These are phyloP conservation scores for Thelonectria olida DNA, from an alignment of 2,329 filamentous ascomycete genomes.

Conservation along the genomic window DNA sequence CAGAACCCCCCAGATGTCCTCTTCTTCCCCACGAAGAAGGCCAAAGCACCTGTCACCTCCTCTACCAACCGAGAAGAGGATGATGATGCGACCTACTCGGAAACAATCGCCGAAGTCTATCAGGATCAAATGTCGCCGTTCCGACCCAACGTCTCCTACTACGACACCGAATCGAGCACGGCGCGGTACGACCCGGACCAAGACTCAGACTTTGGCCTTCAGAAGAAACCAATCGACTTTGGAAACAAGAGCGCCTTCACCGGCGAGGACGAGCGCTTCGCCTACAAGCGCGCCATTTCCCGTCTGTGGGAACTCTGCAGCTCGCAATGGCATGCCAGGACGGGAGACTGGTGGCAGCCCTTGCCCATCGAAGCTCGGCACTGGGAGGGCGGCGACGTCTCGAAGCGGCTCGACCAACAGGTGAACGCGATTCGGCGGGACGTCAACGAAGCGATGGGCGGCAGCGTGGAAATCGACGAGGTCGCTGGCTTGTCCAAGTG, in stretches of 20 bases:
- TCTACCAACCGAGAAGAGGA: conserved; percentile 29
- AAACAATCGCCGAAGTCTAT: conserved; percentile 71
- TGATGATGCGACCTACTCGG: conserved; percentile 53
- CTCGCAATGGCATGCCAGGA: conserved; percentile 73
- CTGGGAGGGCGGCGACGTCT: conserved; percentile 65
- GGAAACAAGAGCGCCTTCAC: conserved; percentile 74
- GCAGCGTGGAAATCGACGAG: conserved; percentile 48
- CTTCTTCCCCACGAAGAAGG: conserved; percentile 74
- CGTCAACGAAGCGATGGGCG: conserved; percentile 44
- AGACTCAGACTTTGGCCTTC: conserved; percentile 63
- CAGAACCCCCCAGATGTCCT: conserved; percentile 74
- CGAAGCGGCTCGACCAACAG: conserved; percentile 30
- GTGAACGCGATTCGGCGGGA: conserved; percentile 6
- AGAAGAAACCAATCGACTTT: conserved; percentile 66
- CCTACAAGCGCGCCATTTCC: conserved; percentile 79
- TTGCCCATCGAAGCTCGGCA: conserved; percentile 69
- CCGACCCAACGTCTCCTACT: conserved; percentile 78
- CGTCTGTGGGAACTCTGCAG: conserved; percentile 87
- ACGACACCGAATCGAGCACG: conserved; percentile 58
- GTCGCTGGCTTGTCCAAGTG: conserved; percentile 51
- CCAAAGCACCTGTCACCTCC: conserved; percentile 11
- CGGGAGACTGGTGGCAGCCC: conserved; percentile 76
- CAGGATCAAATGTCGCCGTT: conserved; percentile 82
- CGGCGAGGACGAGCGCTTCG: conserved; percentile 84
- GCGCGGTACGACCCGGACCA: conserved; percentile 64